These are phyloP conservation scores for Camelina laxa DNA, from an alignment of 345 rosid genomes.

Conservation along the genomic window DNA sequence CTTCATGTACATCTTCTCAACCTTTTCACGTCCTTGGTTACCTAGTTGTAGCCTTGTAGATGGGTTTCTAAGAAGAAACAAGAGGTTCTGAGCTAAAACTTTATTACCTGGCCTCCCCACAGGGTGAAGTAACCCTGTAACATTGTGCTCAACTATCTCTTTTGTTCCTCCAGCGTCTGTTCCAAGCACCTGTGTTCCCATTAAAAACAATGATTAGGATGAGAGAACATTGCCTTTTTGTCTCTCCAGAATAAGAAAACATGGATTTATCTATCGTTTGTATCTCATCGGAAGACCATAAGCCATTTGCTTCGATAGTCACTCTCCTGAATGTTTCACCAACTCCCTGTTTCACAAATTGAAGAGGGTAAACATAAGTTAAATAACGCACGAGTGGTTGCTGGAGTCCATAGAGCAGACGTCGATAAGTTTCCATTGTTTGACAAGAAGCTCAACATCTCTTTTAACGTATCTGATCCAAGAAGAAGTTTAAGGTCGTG, in stretches of 20 bases:
- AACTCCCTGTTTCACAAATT: constrained; percentile 58
- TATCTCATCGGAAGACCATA: constrained; percentile 87
- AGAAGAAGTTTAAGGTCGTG: constrained; percentile 75
- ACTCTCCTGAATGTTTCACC: constrained; percentile 99
- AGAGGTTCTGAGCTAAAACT: constrained; percentile 64
- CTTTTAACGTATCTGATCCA: constrained; percentile 87
- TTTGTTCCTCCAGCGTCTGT: constrained; percentile 95
- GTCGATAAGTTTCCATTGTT: constrained; percentile 64
- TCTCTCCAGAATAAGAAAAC: not conserved
- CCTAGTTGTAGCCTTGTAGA: constrained; percentile 69
- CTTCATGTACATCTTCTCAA: constrained; percentile 74
- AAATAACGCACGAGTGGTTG: constrained; percentile 63
- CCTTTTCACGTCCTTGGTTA: constrained; percentile 70
- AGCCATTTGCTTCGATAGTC: constrained; percentile 97
- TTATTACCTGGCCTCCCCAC: constrained; percentile 67
- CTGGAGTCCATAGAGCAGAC: constrained; percentile 77
- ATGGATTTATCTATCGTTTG: constrained; percentile 2
- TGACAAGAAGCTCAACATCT: constrained; percentile 63
- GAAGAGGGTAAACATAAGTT: constrained; percentile 4
- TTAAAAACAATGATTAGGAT: constrained; percentile 8
- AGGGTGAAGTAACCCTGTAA: constrained; percentile 89
- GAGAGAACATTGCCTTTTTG: not conserved
- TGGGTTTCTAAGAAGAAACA: constrained; percentile 64
- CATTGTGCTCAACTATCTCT: constrained; percentile 83
- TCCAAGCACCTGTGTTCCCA: constrained; percentile 57